Evolutionary conservation across 768 basidiomycete genomes (phyloP), one percentile per base, ranked within the genome.

Genomic region (Suillus sp.): DNA sequence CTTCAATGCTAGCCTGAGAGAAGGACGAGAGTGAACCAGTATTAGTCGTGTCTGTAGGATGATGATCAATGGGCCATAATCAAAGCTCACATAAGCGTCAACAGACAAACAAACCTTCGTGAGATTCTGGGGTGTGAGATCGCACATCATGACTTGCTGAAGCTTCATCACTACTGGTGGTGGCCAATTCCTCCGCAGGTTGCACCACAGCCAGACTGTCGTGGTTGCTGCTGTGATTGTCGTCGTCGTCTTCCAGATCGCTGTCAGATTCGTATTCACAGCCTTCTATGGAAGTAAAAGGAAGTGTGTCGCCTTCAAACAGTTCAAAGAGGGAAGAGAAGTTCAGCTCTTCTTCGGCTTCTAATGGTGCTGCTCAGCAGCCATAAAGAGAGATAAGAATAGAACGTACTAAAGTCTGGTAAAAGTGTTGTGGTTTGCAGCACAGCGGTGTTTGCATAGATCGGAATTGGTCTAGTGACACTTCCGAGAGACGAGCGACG

Each of bases 391-490:
- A 25, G 32, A 18, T 18, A 27, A 20, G 38, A 4, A 11, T 16
- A 22, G 11, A 38, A 55, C 27, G 5, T 34, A 62, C 61, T 1
- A 10, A 57, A 42, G 10, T 58, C 51, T 18, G 32, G 53, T 11
- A 37, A 34, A 30, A 42, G 22, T 8, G 61, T 55, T 56, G 25
- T 56, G n/a, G 53, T 43, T 47, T 60, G 13, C 37, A 63, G 20
- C 18, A 63, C 58, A 38, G 25, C 10, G 25, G 57, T 60, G 34
- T 38, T 32, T 18, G 62, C 62, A 50, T 63, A 59, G 22, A 60
- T 50, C 4, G 57, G 57, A 8, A 48, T 45, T 20, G 58, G 56
- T 16, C 30, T 48, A 7, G n/a, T 4, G 10, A 38, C 25, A 1
- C 14, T 63, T 35, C 62, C 58, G 4, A 9, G 37, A 8, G 40